Percentiles rank a stretch among this genome's conserved stretches.
Evolutionary conservation across 139 green algal species (phyloP).

Genomic region (Closterium sp.): DNA sequence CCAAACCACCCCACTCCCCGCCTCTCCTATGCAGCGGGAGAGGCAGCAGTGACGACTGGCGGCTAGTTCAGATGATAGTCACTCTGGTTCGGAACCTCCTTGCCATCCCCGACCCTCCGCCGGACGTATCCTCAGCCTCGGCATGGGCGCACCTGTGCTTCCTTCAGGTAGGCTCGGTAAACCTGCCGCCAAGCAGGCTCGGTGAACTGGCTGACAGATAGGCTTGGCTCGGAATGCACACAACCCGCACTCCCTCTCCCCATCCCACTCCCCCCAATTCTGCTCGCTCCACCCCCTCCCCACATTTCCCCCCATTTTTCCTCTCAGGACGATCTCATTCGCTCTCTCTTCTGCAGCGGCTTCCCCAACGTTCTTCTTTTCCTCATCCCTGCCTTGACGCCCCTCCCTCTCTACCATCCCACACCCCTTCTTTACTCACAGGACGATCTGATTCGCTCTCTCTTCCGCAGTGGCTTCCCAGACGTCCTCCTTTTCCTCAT

Average conservation of each 20-base stretch:
- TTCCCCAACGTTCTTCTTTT: neutral
- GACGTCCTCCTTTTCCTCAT: neutral
- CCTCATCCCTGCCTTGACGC: too few species aligned
- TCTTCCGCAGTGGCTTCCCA: neutral
- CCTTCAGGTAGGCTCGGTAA: slow-evolving; percentile 15
- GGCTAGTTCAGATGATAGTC: slow-evolving; percentile 81
- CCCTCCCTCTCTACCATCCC: too few species aligned
- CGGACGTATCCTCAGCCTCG: slow-evolving; percentile 5
- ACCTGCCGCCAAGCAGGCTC: too few species aligned
- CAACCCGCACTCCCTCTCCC: too few species aligned
- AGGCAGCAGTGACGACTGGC: slow-evolving; percentile 58
- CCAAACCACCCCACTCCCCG: neutral
- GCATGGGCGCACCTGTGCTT: slow-evolving; percentile 23
- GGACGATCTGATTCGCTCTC: neutral
- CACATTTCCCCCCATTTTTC: neutral
- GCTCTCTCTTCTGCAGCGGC: neutral
- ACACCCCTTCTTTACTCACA: too few species aligned
- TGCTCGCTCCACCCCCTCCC: neutral
- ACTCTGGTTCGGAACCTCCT: slow-evolving; percentile 87
- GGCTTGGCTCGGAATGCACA: neutral
- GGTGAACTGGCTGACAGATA: too few species aligned
- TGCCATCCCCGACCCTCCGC: slow-evolving; percentile 61
- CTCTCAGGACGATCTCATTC: neutral
- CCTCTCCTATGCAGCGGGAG: neutral
- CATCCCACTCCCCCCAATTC: neutral